A percentile compares a stretch with the other conserved stretches of the same genome.
Evolutionary conservation across 1,284 basidiomycete species (phyloP).

Genomic region (Pseudozyma sp.): DNA sequence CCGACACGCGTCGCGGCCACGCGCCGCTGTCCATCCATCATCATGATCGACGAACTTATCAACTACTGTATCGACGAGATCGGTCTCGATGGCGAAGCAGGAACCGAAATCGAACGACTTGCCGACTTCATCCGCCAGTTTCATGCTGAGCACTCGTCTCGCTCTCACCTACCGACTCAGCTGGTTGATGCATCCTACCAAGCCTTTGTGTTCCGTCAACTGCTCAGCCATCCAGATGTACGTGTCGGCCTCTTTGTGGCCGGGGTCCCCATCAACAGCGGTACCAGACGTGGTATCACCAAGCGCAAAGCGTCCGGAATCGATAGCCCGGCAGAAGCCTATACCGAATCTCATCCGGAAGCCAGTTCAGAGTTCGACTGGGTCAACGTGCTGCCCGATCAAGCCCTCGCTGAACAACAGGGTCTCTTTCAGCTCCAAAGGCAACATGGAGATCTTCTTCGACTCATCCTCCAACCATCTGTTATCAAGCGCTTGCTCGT

Average conservation of each 20-base stretch:
- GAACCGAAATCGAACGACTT: conserved; percentile 78
- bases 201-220: conserved; percentile 81
- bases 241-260: conserved; percentile 73
- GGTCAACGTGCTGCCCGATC: conserved; percentile 37
- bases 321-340: conserved; percentile 15
- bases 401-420: conserved; percentile 18
- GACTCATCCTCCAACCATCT: conserved; percentile 80
- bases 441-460: conserved; percentile 71
- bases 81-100: conserved; percentile 84
- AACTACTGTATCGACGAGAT: conserved; percentile 80
- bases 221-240: conserved; percentile 79
- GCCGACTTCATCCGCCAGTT: conserved; percentile 78
- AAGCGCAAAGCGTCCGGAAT: conserved; percentile 2
- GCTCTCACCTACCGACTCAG: conserved; percentile 71
- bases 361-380: conserved; percentile 19
- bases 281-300: conserved; percentile 23
- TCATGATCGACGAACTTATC: conserved; percentile 79
- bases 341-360: conserved; percentile 1
- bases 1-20: not conserved
- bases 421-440: conserved; percentile 71
- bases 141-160: conserved; percentile 71
- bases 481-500: conserved; percentile 82
- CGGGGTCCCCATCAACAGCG: conserved; percentile 19
- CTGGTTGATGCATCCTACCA: conserved; percentile 79
- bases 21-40: conserved; percentile 2